Conservation (phyloP, 371 early-diverging fungal species). For the Mucor velutinosus region DNA sequence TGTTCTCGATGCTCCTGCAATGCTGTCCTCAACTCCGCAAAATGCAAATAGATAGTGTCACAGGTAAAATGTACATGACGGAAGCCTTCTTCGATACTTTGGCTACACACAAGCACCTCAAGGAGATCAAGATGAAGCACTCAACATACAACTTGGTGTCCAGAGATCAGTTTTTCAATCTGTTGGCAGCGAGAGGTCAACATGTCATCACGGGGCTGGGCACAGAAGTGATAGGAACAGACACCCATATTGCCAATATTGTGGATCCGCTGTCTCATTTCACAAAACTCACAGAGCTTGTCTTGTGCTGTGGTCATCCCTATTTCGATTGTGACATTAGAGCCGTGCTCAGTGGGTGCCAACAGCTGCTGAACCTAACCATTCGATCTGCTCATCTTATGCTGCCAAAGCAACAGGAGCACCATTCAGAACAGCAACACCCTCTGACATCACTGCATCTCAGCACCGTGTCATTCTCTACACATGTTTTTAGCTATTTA, state of each 20-base stretch:
- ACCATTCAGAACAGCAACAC: background rate
- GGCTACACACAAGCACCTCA: background rate
- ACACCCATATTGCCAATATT: background rate
- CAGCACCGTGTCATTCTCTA: background rate
- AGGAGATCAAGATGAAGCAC: constrained; percentile 5
- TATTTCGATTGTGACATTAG: constrained; percentile 4
- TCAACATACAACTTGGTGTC: background rate
- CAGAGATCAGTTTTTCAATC: background rate
- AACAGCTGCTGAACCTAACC: background rate
- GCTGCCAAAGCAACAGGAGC: background rate
- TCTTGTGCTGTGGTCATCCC: constrained; percentile 10
- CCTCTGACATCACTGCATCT: constrained; percentile 1
- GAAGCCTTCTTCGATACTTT: background rate
- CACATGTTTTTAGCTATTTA: constrained; percentile 3
- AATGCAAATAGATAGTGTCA: constrained; percentile 6
- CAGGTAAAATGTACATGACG: constrained; percentile 5
- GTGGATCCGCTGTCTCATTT: background rate
- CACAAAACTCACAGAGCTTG: background rate
- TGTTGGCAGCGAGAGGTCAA: background rate
- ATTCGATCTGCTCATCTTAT: constrained; percentile 9
- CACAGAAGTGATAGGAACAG: constrained; percentile 10
- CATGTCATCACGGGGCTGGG: background rate
- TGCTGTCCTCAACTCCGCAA: background rate
- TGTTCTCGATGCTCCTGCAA: background rate
- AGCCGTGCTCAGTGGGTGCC: background rate